These are phyloP conservation scores for Puya raimondii DNA, from an alignment of 176 grass and related monocot genomes.

Conservation along the genomic window DNA sequence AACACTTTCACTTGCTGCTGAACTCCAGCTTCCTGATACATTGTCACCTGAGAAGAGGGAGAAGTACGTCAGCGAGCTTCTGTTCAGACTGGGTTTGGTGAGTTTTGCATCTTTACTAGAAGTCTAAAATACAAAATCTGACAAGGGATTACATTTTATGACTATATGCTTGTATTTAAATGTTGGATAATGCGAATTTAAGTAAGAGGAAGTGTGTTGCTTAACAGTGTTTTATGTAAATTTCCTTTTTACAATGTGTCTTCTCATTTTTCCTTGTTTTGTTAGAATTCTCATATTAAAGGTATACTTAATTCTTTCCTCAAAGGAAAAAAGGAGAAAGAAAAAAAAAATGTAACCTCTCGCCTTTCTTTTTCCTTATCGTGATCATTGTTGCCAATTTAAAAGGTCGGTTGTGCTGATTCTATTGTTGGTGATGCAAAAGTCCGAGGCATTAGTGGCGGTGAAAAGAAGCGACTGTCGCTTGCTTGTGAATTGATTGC, in stretches of 20 bases:
- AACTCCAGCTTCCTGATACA: conserved; percentile 68
- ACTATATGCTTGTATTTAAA: neutral
- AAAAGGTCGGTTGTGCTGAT: conserved; percentile 87
- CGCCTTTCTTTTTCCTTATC: neutral
- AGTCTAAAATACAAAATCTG: neutral
- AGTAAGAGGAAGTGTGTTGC: neutral
- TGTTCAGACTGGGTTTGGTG: conserved; percentile 89
- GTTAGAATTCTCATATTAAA: neutral
- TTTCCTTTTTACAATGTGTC: neutral
- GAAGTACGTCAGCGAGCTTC: conserved; percentile 56
- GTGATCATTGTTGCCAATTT: neutral
- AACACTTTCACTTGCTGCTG: conserved; percentile 71
- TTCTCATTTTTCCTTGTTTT: neutral
- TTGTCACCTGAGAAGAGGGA: conserved; percentile 54
- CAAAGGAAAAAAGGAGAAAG: too few relatives aligned
- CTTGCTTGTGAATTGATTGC: conserved; percentile 94
- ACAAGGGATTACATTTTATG: too few relatives aligned
- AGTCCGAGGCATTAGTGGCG: conserved; percentile 88
- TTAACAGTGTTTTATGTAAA: neutral
- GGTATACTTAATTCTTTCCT: neutral
- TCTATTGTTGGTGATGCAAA: conserved; percentile 88
- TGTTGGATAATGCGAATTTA: neutral
- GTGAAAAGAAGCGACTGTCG: conserved; percentile 88
- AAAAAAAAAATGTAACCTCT: neutral
- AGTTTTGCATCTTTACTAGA: conserved; percentile 13